Evolutionary conservation across 1,284 basidiomycete genomes (phyloP), one percentile per base, ranked within the genome.

Genomic region (Leccinum pachyderme): DNA sequence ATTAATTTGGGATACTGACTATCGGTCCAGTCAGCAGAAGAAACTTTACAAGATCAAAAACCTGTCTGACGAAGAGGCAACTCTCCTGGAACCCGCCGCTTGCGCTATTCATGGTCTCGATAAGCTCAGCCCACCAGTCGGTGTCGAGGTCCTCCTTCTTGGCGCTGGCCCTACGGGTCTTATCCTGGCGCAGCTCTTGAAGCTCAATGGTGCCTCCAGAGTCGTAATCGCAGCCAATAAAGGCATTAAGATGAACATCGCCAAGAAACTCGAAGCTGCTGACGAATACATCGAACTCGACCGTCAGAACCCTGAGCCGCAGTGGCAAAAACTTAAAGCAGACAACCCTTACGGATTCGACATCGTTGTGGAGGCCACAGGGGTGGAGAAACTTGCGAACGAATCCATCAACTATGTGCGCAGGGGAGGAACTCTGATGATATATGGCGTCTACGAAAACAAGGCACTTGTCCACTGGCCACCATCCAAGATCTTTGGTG

Each of bases 31-130:
- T 61, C 72, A 78, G 49, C 76, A 79, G 51, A 81, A 84, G 67
- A 93, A 93, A 69, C 78, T 91, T 29, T 94, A 88, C 81, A 89
- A 88, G 73, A 88, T 94, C 68, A 72, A 87, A 65, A 93, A 93
- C 72, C 79, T 94, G 45, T 81, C 84, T n/a, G 91, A 94, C 64
- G 87, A 91, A 71, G 90, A 94, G 64, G 87, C 92, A 0, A 93
- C 90, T 4, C 80, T 95, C n/a, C 76, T 94, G 52, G 92, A 95
- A 70, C 92, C 92, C 18, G 88, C 91, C 4, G 86, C 91, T 13
- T 95, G 92, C 68, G 92, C 92, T 15, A 82, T 95, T 52, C 93
- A 95, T 72, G 92, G 92, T 12, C 80, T 93, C 57, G 93, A 94
- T 75, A 91, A 90, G 68, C 80, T 95, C 52, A 80, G 79, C 57